Evolutionary conservation across 108 stramenopile genomes (phyloP).

Genomic region (Skeletonema tropicum): DNA sequence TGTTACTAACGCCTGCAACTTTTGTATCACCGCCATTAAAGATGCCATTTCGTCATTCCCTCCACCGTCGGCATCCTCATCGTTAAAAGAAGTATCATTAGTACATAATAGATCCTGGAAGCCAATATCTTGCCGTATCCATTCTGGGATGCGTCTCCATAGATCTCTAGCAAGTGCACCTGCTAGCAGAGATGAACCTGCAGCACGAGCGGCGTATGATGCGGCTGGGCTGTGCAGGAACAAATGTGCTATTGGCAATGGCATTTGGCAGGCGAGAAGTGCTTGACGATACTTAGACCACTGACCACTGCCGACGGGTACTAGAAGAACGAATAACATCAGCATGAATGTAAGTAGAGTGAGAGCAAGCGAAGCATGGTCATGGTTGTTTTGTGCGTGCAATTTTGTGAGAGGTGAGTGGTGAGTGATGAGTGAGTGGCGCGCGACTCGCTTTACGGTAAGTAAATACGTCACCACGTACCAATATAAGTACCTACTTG

Average conservation of each 20-base stretch:
- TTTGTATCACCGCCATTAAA: constrained; percentile 54
- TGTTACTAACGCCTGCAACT: constrained; percentile 50
- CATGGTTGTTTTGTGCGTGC: too few relatives aligned
- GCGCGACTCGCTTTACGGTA: too few relatives aligned
- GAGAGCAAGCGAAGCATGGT: too few relatives aligned
- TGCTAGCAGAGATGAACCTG: constrained; percentile 31
- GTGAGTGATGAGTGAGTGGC: too few relatives aligned
- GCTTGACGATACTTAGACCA: too few relatives aligned
- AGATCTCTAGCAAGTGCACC: constrained; percentile 33
- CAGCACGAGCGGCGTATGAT: constrained; percentile 26
- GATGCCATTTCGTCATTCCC: constrained; percentile 48
- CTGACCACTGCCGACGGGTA: too few relatives aligned
- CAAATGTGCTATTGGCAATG: neutral
- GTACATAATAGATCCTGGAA: constrained; percentile 32
- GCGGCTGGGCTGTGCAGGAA: constrained; percentile 24
- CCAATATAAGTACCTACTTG: too few relatives aligned
- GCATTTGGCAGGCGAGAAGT: too few relatives aligned
- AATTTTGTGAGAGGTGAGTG: too few relatives aligned
- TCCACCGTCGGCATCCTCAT: neutral
- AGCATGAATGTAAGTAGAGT: too few relatives aligned
- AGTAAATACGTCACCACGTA: too few relatives aligned
- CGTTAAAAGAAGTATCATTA: constrained; percentile 3
- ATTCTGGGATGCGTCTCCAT: constrained; percentile 54
- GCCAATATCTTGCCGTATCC: constrained; percentile 65
- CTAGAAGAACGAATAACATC: too few relatives aligned